Percentiles rank a stretch among this genome's conserved stretches.
phyloP scores from a whole-genome alignment of 1,284 basidiomycete genomes.

The Sanghuangporus weigelae region DNA sequence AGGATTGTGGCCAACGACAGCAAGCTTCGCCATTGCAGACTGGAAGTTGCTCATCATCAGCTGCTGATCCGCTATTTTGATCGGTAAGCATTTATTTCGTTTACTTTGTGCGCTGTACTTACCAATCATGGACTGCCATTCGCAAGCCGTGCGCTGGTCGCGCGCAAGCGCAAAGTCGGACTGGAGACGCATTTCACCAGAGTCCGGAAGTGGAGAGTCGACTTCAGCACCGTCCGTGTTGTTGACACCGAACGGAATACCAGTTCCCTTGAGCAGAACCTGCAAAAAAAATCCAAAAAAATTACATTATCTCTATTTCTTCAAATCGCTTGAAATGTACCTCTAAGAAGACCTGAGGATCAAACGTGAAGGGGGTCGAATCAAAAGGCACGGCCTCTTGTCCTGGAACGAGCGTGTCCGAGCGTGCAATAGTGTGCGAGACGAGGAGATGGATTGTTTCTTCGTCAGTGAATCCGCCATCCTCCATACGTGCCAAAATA shows the following conservation, averaged over 20 bases:
- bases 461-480: constrained; percentile 25
- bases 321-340: too few species aligned
- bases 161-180: constrained; percentile 18
- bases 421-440: constrained; percentile 18
- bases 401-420: constrained; percentile 18
- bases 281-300: too few species aligned
- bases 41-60: constrained; percentile 26
- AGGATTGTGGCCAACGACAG: constrained; percentile 25
- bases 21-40: constrained; percentile 11
- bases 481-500: constrained; percentile 25
- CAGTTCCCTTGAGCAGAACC: constrained; percentile 17
- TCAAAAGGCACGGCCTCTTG: constrained; percentile 20
- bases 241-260: constrained; percentile 16
- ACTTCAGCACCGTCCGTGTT: constrained; percentile 8
- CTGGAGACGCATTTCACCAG: constrained; percentile 17
- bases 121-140: constrained; percentile 18
- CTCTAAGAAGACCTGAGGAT: constrained; percentile 20
- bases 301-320: too few species aligned
- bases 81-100: constrained; percentile 22
- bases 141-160: constrained; percentile 19
- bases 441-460: constrained; percentile 29
- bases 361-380: constrained; percentile 21
- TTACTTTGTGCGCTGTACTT: constrained; percentile 15
- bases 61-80: constrained; percentile 24
- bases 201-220: neutral